Base-by-base conservation (phyloP, 305 asterid species). In the Plantago lanceolata region DNA sequence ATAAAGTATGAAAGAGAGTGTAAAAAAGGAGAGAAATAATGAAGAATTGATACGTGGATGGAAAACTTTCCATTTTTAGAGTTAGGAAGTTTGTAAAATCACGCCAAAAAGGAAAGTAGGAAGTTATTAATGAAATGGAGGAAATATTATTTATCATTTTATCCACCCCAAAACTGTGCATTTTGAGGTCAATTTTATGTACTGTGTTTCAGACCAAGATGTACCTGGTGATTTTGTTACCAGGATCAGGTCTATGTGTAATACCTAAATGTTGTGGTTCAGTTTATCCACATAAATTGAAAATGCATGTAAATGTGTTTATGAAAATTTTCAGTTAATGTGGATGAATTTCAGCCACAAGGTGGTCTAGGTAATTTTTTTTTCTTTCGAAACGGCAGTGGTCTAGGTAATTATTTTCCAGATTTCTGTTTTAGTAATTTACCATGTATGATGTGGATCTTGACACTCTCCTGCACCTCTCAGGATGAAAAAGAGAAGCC, bases 401-500 rank as follows among this genome's bases (percentile, higher is more conserved):
- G 43, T 51, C 49, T 54, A 53, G 69, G 60, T 67, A 19, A 63
- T 61, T 57, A 24, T 16, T 29, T 68, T 66, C 48, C 53, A 40
- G 16, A 40, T 63, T 49, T 58, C 48, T 57, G 52, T 61, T 64
- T 17, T 17, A 59, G 29, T 19, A 29, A 68, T 61, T 33, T 43
- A 48, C 67, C 35, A 59, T 16, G 65, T 21, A 55, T 59, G 26
- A 62, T 31, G 31, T 55, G 52, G 53, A 17, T 60, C 68, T 26
- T 73, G 68, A 75, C 59, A 57, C 55, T 66, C 59, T 53, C 63
- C 69, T 74, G 48, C 63, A 77, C 73, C 66, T 81, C 64, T 74
- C 82, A 93, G 97, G 91, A 81, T 70, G 97, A 82, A 54, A 82
- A 84, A 76, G 99, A 85, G 74, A 94, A 78, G 78, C 92, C 57